Evolutionary conservation across 768 basidiomycete genomes (phyloP).

Genomic region (Suillus clintonianus): DNA sequence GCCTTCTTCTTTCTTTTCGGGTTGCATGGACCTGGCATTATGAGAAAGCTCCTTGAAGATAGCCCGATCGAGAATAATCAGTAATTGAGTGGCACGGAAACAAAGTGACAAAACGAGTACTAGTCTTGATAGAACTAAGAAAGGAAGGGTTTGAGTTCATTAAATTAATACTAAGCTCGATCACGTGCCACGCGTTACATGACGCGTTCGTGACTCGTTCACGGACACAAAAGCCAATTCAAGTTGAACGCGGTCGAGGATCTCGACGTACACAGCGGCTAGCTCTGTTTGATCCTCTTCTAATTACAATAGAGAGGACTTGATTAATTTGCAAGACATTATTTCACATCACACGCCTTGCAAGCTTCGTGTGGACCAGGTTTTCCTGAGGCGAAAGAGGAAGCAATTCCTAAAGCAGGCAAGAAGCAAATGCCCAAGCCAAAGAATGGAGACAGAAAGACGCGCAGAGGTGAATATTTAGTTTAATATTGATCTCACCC

Average conservation of each 20-base stretch:
- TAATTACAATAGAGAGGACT: neutral
- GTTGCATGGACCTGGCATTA: conserved; percentile 69
- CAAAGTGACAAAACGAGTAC: neutral
- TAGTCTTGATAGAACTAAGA: neutral
- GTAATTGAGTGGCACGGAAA: neutral
- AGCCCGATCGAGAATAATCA: neutral
- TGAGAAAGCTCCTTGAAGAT: too few species aligned
- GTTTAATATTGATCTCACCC: neutral
- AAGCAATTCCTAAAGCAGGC: neutral
- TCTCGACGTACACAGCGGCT: too few species aligned
- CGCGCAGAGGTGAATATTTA: neutral
- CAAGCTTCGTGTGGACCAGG: neutral
- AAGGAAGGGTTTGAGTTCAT: neutral
- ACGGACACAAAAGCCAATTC: too few species aligned
- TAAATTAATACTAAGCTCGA: neutral
- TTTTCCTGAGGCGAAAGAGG: neutral
- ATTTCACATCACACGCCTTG: neutral
- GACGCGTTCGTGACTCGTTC: conserved; percentile 30
- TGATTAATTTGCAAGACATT: neutral
- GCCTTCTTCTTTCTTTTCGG: conserved; percentile 46
- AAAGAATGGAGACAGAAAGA: neutral
- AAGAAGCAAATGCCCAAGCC: neutral
- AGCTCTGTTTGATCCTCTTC: neutral
- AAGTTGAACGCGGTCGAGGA: too few species aligned
- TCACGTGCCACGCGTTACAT: conserved; percentile 31